Percentiles rank a stretch among this genome's conserved stretches.
These are phyloP conservation scores for Juglanconis oblonga DNA, from an alignment of 2,329 filamentous ascomycete species.

Conservation along the genomic window DNA sequence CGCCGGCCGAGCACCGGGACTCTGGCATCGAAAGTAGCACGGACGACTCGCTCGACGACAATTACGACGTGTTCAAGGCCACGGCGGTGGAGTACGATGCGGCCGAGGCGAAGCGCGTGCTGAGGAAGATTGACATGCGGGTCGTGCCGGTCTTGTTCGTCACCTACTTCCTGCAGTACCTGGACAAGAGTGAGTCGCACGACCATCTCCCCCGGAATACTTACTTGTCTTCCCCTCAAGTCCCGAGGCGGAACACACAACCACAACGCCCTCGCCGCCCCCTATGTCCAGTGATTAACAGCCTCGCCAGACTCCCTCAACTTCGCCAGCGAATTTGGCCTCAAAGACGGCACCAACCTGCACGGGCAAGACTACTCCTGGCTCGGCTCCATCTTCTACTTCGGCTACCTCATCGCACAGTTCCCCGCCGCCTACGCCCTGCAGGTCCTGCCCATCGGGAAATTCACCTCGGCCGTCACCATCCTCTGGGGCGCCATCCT, in stretches of 20 bases:
- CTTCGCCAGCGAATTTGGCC: slow-evolving; percentile 47
- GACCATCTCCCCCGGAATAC: fast-evolving
- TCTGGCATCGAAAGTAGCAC: slow-evolving; percentile 19
- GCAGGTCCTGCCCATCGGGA: slow-evolving; percentile 46
- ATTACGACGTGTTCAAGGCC: slow-evolving; percentile 29
- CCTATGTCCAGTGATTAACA: too few species aligned
- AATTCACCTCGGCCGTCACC: slow-evolving; percentile 41
- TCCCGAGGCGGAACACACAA: too few species aligned
- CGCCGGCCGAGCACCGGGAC: neutral
- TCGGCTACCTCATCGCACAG: slow-evolving; percentile 45
- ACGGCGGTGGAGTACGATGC: slow-evolving; percentile 23
- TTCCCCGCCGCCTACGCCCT: slow-evolving; percentile 44
- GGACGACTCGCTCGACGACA: slow-evolving; percentile 28
- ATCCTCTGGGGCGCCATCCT: slow-evolving; percentile 48
- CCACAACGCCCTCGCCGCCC: too few species aligned
- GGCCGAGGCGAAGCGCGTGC: slow-evolving; percentile 26
- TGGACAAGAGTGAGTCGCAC: slow-evolving; percentile 32
- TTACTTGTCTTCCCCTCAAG: neutral
- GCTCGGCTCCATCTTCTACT: slow-evolving; percentile 51
- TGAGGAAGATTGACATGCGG: slow-evolving; percentile 31
- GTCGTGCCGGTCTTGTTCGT: slow-evolving; percentile 30
- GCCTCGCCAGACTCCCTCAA: slow-evolving; percentile 45
- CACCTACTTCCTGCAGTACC: slow-evolving; percentile 32
- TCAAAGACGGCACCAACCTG: slow-evolving; percentile 45
- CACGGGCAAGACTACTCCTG: slow-evolving; percentile 49